phyloP scores from a whole-genome alignment of 2,329 filamentous ascomycete genomes.

The Lasiodiplodia sp. region DNA sequence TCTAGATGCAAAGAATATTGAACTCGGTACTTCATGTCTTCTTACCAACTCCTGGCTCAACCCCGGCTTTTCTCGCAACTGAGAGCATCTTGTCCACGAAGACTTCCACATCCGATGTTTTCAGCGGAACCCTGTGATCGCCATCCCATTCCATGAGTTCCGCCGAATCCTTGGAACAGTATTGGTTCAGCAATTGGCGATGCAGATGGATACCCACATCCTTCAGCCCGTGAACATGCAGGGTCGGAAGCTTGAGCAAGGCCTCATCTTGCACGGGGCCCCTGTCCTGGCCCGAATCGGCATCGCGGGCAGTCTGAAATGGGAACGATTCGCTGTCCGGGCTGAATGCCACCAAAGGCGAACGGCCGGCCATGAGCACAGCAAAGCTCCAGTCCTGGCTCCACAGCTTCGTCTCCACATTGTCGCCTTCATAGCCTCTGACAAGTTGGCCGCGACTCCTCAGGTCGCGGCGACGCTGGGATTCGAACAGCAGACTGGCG shows the following conservation, averaged over 20 bases:
- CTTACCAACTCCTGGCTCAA: conserved; percentile 26
- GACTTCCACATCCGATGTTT: conserved; percentile 65
- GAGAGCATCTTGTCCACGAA: conserved; percentile 15
- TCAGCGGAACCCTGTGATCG: conserved; percentile 74
- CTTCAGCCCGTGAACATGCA: conserved; percentile 72
- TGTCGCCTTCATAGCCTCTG: conserved; percentile 30
- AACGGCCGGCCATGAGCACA: conserved; percentile 67
- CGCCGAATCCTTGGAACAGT: conserved; percentile 63
- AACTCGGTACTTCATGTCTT: not conserved
- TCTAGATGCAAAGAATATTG: not conserved
- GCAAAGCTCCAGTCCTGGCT: conserved; percentile 63
- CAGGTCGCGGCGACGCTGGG: conserved; percentile 62
- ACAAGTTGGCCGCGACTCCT: conserved; percentile 36
- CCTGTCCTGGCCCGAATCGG: conserved; percentile 40
- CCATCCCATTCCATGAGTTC: conserved; percentile 76
- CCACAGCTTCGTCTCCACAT: conserved; percentile 36
- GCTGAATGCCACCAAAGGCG: conserved; percentile 63
- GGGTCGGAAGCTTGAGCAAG: conserved; percentile 65
- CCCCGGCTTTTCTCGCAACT: conserved; percentile 21
- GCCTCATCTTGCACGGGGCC: conserved; percentile 45
- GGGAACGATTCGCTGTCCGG: conserved; percentile 6
- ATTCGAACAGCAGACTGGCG: conserved; percentile 58
- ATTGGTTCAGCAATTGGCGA: conserved; percentile 62
- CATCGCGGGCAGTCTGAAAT: conserved; percentile 54
- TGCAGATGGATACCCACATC: conserved; percentile 69